Percentiles rank a stretch among this genome's conserved stretches.
These are phyloP conservation scores for Cordyceps farinosa DNA, from an alignment of 2,329 filamentous ascomycete species.

Conservation along the genomic window DNA sequence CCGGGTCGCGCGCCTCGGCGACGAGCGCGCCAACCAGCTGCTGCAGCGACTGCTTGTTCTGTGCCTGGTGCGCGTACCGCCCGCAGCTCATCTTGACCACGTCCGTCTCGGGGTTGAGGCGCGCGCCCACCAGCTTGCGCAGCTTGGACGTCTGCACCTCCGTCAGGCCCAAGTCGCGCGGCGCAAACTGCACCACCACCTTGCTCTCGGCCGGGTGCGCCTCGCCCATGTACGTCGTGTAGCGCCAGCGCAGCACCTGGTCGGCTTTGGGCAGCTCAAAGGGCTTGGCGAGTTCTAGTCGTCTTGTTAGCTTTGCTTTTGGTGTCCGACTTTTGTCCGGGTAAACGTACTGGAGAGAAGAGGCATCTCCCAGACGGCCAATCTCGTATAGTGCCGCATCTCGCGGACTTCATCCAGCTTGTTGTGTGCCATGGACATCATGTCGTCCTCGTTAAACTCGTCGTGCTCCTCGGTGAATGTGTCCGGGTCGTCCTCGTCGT, in stretches of 20 bases:
- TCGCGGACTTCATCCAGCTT: constrained; percentile 88
- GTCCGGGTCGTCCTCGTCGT: constrained; percentile 47
- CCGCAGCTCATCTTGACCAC: constrained; percentile 89
- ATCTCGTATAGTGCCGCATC: constrained; percentile 79
- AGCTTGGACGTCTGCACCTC: constrained; percentile 71
- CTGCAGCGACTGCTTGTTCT: constrained; percentile 94
- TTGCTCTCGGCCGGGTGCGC: constrained; percentile 87
- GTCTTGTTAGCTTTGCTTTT: constrained; percentile 20
- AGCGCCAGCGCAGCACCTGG: constrained; percentile 84
- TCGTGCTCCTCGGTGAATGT: constrained; percentile 51
- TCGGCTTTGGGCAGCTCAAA: constrained; percentile 67
- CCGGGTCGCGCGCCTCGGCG: constrained; percentile 69
- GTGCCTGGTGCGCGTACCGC: constrained; percentile 79
- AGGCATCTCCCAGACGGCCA: constrained; percentile 95
- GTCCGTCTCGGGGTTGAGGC: constrained; percentile 82
- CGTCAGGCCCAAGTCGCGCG: constrained; percentile 67
- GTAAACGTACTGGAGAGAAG: constrained; percentile 71
- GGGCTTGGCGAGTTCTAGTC: constrained; percentile 72
- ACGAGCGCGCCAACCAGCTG: constrained; percentile 74
- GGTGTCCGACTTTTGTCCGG: no score
- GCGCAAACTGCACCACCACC: constrained; percentile 87
- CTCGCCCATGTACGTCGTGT: constrained; percentile 95
- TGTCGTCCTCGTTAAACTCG: constrained; percentile 75
- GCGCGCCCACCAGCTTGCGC: constrained; percentile 77
- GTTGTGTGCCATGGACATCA: constrained; percentile 76